A percentile compares a stretch with the other conserved stretches of the same genome.
phyloP scores from a whole-genome alignment of 2,329 filamentous ascomycete species.

The Seiridium unicorne region DNA sequence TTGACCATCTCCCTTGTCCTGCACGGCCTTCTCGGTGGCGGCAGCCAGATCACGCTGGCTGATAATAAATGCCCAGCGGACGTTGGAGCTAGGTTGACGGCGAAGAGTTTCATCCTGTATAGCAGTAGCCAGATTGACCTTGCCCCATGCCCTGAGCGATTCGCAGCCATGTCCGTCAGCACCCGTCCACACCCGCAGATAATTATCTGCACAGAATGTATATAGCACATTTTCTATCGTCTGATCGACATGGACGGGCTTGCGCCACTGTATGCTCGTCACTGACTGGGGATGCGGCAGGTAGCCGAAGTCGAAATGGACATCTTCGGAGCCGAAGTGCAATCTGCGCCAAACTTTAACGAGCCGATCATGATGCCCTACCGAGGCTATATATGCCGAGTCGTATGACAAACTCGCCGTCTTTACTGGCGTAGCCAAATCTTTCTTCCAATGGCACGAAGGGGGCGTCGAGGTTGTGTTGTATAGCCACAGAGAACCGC shows the following conservation, averaged over 20 bases:
- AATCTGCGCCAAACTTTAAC: conserved; percentile 92
- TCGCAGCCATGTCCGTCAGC: conserved; percentile 70
- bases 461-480: conserved; percentile 44
- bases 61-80: conserved; percentile 76
- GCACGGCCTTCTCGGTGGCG: conserved; percentile 74
- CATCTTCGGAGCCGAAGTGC: conserved; percentile 78
- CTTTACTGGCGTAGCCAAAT: conserved; percentile 70
- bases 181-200: conserved; percentile 80
- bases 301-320: conserved; percentile 87
- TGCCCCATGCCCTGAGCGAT: conserved; percentile 75
- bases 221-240: conserved; percentile 85
- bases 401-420: conserved; percentile 82
- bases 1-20: conserved; percentile 52
- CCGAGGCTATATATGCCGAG: conserved; percentile 80
- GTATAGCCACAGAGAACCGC: conserved; percentile 69
- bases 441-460: conserved; percentile 69
- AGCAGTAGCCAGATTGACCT: conserved; percentile 72
- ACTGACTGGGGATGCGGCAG: conserved; percentile 79
- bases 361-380: conserved; percentile 74
- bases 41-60: conserved; percentile 76
- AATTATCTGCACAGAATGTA: conserved; percentile 79
- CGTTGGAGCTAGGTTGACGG: conserved; percentile 25
- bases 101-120: conserved; percentile 48
- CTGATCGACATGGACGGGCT: conserved; percentile 73
- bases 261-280: conserved; percentile 84